These are phyloP conservation scores for Hypoxylon trugodes DNA, from an alignment of 495 filamentous ascomycete species.

Conservation along the genomic window DNA sequence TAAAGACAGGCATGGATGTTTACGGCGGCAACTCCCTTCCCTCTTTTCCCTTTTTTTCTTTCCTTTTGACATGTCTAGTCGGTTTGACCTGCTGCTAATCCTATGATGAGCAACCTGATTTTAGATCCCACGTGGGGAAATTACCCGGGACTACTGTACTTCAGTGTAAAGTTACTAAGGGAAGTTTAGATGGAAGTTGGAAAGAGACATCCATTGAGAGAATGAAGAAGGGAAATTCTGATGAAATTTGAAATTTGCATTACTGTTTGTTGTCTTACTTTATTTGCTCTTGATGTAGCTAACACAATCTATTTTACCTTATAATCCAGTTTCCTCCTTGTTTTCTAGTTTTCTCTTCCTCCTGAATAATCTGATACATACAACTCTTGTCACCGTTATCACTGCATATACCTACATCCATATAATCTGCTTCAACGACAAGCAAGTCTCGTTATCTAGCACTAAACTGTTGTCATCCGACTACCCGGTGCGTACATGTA, in stretches of 20 bases:
- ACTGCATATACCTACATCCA: no score
- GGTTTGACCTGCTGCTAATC: background rate
- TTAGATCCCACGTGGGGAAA: conserved; percentile 43
- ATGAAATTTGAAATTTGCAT: no score
- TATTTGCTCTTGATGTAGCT: no score
- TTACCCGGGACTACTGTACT: conserved; percentile 10
- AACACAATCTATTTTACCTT: no score
- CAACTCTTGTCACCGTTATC: no score
- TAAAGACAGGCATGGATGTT: background rate
- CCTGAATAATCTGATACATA: background rate
- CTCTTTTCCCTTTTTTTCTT: background rate
- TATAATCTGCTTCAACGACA: background rate
- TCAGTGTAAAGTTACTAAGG: conserved; percentile 1
- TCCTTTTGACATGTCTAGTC: background rate
- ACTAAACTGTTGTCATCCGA: background rate
- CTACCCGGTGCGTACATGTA: conserved; percentile 7
- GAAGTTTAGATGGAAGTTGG: conserved; percentile 8
- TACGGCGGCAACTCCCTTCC: conserved; percentile 13
- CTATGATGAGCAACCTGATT: conserved; percentile 21
- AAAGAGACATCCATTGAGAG: no score
- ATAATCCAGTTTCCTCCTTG: background rate
- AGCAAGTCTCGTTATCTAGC: background rate
- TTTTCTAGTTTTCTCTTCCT: conserved; percentile 1
- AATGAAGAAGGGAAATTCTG: no score
- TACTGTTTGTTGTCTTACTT: no score